Evolutionary conservation across 371 early-diverging fungal genomes (phyloP).

Genomic region (Syncephalis plumigaleata): DNA sequence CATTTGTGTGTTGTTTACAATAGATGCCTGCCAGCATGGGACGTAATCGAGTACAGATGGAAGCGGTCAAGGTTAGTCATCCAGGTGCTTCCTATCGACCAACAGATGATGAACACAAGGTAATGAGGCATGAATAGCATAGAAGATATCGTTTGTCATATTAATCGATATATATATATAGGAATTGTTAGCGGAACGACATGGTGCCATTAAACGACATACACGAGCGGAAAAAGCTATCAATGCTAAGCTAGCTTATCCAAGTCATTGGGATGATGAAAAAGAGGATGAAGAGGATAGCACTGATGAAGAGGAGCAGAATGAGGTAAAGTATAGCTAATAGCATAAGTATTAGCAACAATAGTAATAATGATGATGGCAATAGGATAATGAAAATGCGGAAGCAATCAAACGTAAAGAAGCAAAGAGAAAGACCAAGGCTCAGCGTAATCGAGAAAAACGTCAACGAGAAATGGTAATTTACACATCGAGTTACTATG

Average conservation of each 20-base stretch:
- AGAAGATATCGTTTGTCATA: conserved; percentile 10
- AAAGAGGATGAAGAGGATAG: conserved; percentile 21
- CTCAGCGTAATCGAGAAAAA: conserved; percentile 21
- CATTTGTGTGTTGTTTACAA: too few relatives aligned
- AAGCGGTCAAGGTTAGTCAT: conserved; percentile 52
- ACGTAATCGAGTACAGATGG: too few relatives aligned
- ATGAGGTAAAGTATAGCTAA: too few relatives aligned
- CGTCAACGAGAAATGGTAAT: conserved; percentile 13
- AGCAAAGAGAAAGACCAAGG: conserved; percentile 15
- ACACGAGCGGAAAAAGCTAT: conserved; percentile 7
- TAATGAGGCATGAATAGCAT: conserved; percentile 5
- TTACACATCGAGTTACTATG: too few relatives aligned
- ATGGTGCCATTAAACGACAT: too few relatives aligned
- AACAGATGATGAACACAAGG: conserved; percentile 56
- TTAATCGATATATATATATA: conserved; percentile 1
- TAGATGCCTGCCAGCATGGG: too few relatives aligned
- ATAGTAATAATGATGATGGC: background rate
- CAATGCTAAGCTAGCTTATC: conserved; percentile 29
- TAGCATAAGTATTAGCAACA: too few relatives aligned
- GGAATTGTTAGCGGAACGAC: conserved; percentile 2
- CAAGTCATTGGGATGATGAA: conserved; percentile 28
- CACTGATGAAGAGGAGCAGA: background rate
- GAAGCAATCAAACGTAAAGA: conserved; percentile 10
- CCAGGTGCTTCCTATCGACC: conserved; percentile 90
- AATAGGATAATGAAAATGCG: background rate